These are phyloP conservation scores for Heimioporus sp. DNA, from an alignment of 768 basidiomycete species.

Conservation along the genomic window DNA sequence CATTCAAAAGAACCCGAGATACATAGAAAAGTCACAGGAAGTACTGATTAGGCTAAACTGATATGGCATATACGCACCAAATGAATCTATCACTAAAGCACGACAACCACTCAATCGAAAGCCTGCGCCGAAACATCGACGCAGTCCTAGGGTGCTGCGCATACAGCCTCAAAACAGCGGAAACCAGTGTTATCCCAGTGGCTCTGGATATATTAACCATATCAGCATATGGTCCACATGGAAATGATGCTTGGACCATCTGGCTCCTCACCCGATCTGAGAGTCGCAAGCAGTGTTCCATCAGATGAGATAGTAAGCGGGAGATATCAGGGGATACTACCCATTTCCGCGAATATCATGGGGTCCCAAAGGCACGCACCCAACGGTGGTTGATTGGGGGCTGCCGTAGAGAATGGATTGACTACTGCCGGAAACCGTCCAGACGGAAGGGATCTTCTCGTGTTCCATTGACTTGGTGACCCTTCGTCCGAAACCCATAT, in stretches of 20 bases:
- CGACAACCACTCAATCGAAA: too few relatives aligned
- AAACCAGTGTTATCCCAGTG: neutral
- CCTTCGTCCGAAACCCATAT: neutral
- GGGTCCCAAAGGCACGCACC: conserved; percentile 6
- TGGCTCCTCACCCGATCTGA: neutral
- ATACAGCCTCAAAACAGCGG: neutral
- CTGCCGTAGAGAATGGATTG: neutral
- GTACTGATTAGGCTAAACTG: too few relatives aligned
- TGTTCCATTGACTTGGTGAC: neutral
- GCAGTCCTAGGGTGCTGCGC: too few relatives aligned
- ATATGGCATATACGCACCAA: too few relatives aligned
- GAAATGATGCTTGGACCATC: neutral
- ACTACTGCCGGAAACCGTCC: neutral
- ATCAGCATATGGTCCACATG: neutral
- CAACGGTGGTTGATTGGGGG: neutral
- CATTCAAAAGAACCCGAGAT: too few relatives aligned
- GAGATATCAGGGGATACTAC: neutral
- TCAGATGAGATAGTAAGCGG: neutral
- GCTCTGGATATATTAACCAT: neutral
- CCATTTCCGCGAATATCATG: neutral
- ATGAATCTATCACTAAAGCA: too few relatives aligned
- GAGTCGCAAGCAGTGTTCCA: neutral
- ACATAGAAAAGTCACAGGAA: too few relatives aligned
- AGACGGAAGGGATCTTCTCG: neutral
- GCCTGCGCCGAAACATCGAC: too few relatives aligned